phyloP scores from a whole-genome alignment of 2,329 filamentous ascomycete species.

The Ophiostoma angusticollis region DNA sequence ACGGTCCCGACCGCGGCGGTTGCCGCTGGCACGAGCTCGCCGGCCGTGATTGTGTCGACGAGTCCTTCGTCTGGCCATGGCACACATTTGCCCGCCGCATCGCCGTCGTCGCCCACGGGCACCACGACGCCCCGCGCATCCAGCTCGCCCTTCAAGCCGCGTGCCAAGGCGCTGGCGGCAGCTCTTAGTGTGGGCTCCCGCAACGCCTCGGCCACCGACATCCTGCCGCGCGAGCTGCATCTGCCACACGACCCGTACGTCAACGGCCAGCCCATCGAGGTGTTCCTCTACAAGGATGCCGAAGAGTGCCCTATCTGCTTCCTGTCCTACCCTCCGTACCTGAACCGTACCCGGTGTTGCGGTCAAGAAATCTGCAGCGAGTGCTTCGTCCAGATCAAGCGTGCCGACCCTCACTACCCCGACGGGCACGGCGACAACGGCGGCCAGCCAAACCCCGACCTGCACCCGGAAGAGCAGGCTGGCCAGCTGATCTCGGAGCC shows the following conservation, averaged over 20 bases:
- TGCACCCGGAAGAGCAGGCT: conserved; percentile 35
- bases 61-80: no score
- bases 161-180: conserved; percentile 80
- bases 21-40: no score
- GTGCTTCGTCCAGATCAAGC: conserved; percentile 97
- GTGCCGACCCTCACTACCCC: conserved; percentile 78
- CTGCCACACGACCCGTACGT: conserved; percentile 75
- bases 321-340: conserved; percentile 83
- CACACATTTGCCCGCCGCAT: conserved; percentile 65
- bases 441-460: conserved; percentile 16
- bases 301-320: conserved; percentile 93
- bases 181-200: conserved; percentile 62
- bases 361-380: conserved; percentile 95
- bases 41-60: no score
- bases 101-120: conserved; percentile 45
- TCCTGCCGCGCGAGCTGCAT: conserved; percentile 63
- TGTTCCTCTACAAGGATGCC: conserved; percentile 84
- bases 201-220: conserved; percentile 58
- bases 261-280: conserved; percentile 88
- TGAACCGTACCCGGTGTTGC: conserved; percentile 91
- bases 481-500: conserved; percentile 78
- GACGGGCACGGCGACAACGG: conserved; percentile 52
- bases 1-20: no score
- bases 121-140: conserved; percentile 28
- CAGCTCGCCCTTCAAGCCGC: conserved; percentile 58